phyloP scores from a whole-genome alignment of 805 yeast genomes.

The Spathaspora sp. region DNA sequence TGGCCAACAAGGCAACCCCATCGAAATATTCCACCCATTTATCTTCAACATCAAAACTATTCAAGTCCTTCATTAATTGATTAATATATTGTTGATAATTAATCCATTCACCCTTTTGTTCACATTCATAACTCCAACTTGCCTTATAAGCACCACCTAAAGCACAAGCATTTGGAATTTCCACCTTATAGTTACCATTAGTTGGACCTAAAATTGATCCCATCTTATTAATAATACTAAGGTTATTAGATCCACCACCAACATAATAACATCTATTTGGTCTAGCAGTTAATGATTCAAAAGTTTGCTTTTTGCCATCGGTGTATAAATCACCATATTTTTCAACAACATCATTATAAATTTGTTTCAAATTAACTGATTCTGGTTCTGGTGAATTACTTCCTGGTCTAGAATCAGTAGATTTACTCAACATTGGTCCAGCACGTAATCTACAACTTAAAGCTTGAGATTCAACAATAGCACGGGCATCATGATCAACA shows the following conservation, averaged over 20 bases:
- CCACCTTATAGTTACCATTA: slow-evolving; percentile 64
- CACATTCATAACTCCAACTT: slow-evolving; percentile 56
- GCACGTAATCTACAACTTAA: slow-evolving; percentile 77
- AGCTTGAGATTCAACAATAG: slow-evolving; percentile 85
- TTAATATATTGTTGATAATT: slow-evolving; percentile 41
- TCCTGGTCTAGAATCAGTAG: slow-evolving; percentile 6
- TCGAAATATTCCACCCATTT: slow-evolving; percentile 47
- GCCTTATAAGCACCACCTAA: slow-evolving; percentile 88
- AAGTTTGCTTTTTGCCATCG: slow-evolving; percentile 47
- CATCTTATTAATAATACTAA: slow-evolving; percentile 63
- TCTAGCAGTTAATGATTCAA: slow-evolving; percentile 41
- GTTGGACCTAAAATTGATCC: slow-evolving; percentile 67
- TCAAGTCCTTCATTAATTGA: slow-evolving; percentile 43
- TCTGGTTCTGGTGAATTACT: slow-evolving; percentile 11
- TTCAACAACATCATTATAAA: slow-evolving; percentile 23
- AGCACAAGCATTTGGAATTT: slow-evolving; percentile 87
- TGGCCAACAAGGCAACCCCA: slow-evolving; percentile 51
- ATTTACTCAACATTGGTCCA: slow-evolving; percentile 64
- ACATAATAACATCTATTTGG: slow-evolving; percentile 78
- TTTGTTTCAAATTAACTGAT: slow-evolving; percentile 11
- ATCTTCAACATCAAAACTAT: slow-evolving; percentile 34
- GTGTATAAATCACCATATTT: slow-evolving; percentile 43
- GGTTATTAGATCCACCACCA: slow-evolving; percentile 82
- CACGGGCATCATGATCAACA: slow-evolving; percentile 61
- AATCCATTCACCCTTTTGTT: slow-evolving; percentile 28